These are phyloP conservation scores for Phoenix dactylifera DNA, from an alignment of 176 grass and related monocot genomes.

Conservation along the genomic window DNA sequence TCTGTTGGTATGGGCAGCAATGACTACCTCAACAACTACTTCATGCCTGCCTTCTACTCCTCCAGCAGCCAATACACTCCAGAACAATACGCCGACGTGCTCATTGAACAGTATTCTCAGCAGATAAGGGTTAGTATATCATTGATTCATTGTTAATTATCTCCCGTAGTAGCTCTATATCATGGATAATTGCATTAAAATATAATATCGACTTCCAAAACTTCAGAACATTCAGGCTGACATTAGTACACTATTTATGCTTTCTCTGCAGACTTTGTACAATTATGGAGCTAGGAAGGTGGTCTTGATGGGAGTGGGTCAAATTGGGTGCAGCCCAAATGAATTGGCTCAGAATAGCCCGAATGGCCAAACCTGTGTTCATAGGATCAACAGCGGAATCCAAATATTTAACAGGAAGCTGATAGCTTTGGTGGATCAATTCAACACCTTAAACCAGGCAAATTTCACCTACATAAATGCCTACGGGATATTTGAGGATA, in stretches of 20 bases:
- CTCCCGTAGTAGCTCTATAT: background rate
- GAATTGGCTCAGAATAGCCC: constrained; percentile 41
- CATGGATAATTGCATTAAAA: too few relatives aligned
- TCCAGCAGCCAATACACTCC: constrained; percentile 70
- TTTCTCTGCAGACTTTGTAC: constrained; percentile 49
- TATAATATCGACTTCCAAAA: too few relatives aligned
- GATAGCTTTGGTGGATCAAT: constrained; percentile 41
- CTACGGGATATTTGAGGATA: constrained; percentile 70
- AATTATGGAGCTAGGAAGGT: constrained; percentile 61
- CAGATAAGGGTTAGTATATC: constrained; percentile 42
- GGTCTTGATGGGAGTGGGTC: constrained; percentile 64
- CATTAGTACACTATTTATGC: too few relatives aligned
- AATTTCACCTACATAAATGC: constrained; percentile 82
- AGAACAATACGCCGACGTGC: constrained; percentile 67
- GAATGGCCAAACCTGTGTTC: constrained; percentile 1
- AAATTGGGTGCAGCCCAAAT: constrained; percentile 92
- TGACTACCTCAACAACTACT: constrained; percentile 97
- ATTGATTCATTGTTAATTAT: background rate
- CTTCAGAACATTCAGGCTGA: too few relatives aligned
- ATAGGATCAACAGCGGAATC: constrained; percentile 57
- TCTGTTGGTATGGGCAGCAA: constrained; percentile 95
- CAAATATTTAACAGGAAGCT: constrained; percentile 66
- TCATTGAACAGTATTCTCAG: constrained; percentile 64
- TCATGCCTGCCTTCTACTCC: constrained; percentile 83
- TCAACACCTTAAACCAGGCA: constrained; percentile 59